These are phyloP conservation scores for Claviceps maximensis DNA, from an alignment of 2,329 filamentous ascomycete species.

Conservation along the genomic window DNA sequence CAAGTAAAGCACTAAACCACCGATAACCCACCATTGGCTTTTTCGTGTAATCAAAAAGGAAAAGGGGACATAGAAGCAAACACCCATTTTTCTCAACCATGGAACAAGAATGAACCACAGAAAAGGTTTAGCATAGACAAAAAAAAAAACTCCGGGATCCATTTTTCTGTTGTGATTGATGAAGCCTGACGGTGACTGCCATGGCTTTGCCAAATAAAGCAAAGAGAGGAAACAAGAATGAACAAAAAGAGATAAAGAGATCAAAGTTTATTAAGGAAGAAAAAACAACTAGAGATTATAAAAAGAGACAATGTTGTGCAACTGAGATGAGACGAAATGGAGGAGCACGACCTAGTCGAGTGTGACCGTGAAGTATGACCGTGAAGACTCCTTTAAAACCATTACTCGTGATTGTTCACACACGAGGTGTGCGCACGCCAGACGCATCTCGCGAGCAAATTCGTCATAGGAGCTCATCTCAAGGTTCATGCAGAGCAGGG, in stretches of 20 bases:
- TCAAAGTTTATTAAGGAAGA: not conserved
- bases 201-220: not conserved
- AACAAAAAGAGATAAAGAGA: not conserved
- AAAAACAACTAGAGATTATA: not conserved
- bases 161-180: not conserved
- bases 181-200: not conserved
- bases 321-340: not conserved
- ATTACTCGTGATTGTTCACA: not conserved
- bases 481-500: not conserved
- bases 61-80: not conserved
- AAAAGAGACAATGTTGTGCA: not conserved
- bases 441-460: not conserved
- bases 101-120: not conserved
- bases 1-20: too few relatives aligned
- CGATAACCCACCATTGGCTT: too few relatives aligned
- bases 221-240: not conserved
- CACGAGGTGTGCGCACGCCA: not conserved
- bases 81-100: too few relatives aligned
- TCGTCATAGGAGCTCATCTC: not conserved
- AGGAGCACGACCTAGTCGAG: not conserved
- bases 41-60: too few relatives aligned
- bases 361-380: not conserved
- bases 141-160: not conserved
- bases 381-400: not conserved
- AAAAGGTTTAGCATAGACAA: not conserved